These are phyloP conservation scores for Schizosaccharomyces lindneri DNA, from an alignment of 805 yeast species.

Conservation along the genomic window DNA sequence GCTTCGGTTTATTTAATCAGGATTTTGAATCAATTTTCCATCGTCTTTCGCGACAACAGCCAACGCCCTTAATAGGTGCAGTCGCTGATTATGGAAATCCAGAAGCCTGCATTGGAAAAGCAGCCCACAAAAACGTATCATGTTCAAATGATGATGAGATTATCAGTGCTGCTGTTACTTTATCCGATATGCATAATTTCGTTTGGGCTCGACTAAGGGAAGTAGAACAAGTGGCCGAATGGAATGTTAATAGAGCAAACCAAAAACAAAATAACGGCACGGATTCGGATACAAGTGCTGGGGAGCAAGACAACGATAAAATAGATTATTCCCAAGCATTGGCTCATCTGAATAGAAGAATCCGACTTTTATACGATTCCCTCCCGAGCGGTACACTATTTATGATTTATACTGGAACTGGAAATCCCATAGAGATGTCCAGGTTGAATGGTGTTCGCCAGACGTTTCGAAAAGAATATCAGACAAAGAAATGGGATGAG, in stretches of 20 bases:
- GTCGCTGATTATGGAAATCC: slow-evolving; percentile 17
- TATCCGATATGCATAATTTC: slow-evolving; percentile 22
- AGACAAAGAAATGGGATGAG: slow-evolving; percentile 20
- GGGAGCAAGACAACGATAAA: background rate
- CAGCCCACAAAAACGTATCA: slow-evolving; percentile 17
- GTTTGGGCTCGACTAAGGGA: slow-evolving; percentile 33
- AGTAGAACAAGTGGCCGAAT: slow-evolving; percentile 23
- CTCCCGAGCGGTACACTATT: slow-evolving; percentile 37
- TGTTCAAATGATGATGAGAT: slow-evolving; percentile 38
- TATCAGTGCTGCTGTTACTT: slow-evolving; percentile 11
- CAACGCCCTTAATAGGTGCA: slow-evolving; percentile 9
- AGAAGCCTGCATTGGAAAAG: slow-evolving; percentile 12
- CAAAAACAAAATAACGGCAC: background rate
- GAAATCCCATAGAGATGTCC: slow-evolving; percentile 25
- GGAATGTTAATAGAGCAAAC: slow-evolving; percentile 5
- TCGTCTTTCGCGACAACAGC: slow-evolving; percentile 6
- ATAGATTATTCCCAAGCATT: background rate
- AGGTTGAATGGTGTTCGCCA: slow-evolving; percentile 4
- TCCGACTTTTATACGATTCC: slow-evolving; percentile 7
- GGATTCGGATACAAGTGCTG: background rate
- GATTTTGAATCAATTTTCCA: slow-evolving; percentile 8
- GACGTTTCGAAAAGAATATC: slow-evolving; percentile 20
- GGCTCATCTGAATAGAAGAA: background rate
- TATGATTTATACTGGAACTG: slow-evolving; percentile 36
- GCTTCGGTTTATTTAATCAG: slow-evolving; percentile 28